Base-by-base conservation (phyloP, 1,284 basidiomycete genomes). In the Boletus calvinii region DNA sequence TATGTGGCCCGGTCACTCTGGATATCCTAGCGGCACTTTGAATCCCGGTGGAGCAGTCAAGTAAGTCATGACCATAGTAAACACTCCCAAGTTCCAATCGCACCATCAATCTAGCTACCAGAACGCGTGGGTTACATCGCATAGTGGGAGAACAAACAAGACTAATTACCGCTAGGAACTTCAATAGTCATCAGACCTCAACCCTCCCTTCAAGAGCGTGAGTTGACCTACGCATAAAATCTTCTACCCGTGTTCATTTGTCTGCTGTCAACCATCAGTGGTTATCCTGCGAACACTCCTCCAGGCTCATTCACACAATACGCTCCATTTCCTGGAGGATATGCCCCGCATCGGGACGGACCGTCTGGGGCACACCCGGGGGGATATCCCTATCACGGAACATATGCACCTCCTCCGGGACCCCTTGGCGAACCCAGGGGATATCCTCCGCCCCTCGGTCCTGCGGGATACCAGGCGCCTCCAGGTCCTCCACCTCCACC, bases 401-500 rank as follows among this genome's bases (percentile, higher is more conserved):
- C 41, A 36, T 57, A 70, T 54, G 62, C 59, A 35, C 62, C 65
- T 9, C 65, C 71, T 61, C 66, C 73, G 59, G 77, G 75, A 0
- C 72, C 74, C 31, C 78, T 80, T 43, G 46, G 54, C 8, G 47
- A 35, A 31, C 13, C n/a, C 1, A 24, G 15, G 37, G 20, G 46
- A 30, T 44, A 61, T 29, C 10, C 20, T 31, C 57, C 63, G 18
- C 58, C 69, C 58, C 63, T 70, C 59, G 73, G 72, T 0, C 71
- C 74, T 48, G 1, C 47, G n/a, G 48, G 47, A 36, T 66, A 66
- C 30, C 58, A 47, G 50, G 44, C 59, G 12, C 63, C 62, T 44
- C 58, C 59, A 10, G 69, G 74, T 0, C 74, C 76, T n/a, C 73
- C 72, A 7, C 75, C 70, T 15, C 74, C n/a, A n/a, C n/a, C n/a